These are phyloP conservation scores for Sordariomycetes sp. DNA, from an alignment of 2,329 filamentous ascomycete genomes.

Conservation along the genomic window DNA sequence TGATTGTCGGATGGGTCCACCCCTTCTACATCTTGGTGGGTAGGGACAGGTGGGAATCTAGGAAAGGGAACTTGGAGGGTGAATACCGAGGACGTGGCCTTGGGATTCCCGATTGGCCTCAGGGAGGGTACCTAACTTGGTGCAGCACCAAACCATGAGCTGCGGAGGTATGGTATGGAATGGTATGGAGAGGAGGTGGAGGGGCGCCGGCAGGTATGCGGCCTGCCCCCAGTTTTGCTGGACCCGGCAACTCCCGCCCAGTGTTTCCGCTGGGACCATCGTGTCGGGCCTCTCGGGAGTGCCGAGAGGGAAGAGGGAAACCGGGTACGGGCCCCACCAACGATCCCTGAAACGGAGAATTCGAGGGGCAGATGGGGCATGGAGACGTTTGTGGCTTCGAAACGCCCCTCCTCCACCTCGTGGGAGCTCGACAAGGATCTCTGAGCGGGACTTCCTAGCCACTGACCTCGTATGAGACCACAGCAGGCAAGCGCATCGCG, in stretches of 20 bases:
- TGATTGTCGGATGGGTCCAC: not conserved
- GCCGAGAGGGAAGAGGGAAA: not conserved
- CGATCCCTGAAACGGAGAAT: not conserved
- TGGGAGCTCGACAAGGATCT: not conserved
- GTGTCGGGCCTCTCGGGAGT: not conserved
- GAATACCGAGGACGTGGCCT: conserved; percentile 9
- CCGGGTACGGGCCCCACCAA: no score
- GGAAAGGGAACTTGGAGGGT: not conserved
- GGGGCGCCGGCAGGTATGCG: not conserved
- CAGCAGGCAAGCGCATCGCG: no score
- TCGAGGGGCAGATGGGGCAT: not conserved
- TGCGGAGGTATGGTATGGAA: not conserved
- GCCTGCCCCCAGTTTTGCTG: not conserved
- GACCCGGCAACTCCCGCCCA: not conserved
- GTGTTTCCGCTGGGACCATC: not conserved
- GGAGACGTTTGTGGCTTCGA: not conserved
- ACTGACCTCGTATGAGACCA: no score
- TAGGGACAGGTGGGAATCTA: not conserved
- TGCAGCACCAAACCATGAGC: not conserved
- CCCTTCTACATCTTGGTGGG: not conserved
- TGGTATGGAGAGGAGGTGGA: not conserved
- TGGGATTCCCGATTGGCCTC: conserved; percentile 5
- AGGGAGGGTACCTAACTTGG: not conserved
- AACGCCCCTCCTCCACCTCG: not conserved
- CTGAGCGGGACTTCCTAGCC: not conserved